phyloP scores from a whole-genome alignment of 768 basidiomycete genomes.

The Leccinum sublutescens region DNA sequence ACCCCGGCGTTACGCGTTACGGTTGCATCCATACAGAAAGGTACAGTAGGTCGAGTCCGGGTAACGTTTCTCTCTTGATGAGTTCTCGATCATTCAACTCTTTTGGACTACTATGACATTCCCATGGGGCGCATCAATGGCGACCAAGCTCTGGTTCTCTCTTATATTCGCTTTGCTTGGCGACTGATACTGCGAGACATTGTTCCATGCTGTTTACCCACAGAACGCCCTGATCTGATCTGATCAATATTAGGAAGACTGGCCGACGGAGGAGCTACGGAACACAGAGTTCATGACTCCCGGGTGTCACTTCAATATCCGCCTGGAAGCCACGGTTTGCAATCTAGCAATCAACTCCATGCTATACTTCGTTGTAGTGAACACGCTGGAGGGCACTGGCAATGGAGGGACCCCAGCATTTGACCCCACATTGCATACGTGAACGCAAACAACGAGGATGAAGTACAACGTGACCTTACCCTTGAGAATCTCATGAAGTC shows the following conservation, averaged over 20 bases:
- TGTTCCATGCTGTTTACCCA: conserved; percentile 94
- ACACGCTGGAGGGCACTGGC: conserved; percentile 86
- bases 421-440: conserved; percentile 90
- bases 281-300: conserved; percentile 82
- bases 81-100: no score
- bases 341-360: conserved; percentile 95
- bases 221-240: conserved; percentile 61
- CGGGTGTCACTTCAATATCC: conserved; percentile 90
- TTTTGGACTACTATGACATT: no score
- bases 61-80: no score
- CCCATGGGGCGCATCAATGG: no score
- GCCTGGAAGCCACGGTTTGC: conserved; percentile 82
- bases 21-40: no score
- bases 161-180: conserved; percentile 90
- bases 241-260: conserved; percentile 54
- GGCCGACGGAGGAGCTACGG: conserved; percentile 71
- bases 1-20: no score
- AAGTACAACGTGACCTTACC: conserved; percentile 61
- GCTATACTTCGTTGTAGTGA: conserved; percentile 89
- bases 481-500: conserved; percentile 87
- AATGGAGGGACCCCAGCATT: conserved; percentile 89
- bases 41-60: no score
- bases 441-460: conserved; percentile 77
- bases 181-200: conserved; percentile 85
- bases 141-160: conserved; percentile 42